A percentile compares a stretch with the other conserved stretches of the same genome.
Conservation (phyloP, 73 alveolate species). For the Paramecium octaurelia region DNA sequence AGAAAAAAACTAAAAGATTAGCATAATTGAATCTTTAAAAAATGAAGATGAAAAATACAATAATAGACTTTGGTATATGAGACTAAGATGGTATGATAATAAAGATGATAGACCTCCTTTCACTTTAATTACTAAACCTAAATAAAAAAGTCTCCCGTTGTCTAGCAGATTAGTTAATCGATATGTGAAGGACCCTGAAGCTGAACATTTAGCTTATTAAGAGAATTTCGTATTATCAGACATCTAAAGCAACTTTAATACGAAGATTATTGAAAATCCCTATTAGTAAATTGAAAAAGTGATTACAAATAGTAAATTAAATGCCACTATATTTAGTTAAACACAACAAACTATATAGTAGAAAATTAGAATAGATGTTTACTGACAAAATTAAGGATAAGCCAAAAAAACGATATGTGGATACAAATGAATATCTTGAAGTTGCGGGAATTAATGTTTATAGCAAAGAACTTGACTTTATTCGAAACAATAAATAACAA, state of each 20-base stretch:
- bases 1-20: background rate
- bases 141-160: background rate
- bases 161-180: background rate
- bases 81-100: conserved; percentile 37
- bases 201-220: background rate
- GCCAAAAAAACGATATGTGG: background rate
- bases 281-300: conserved; percentile 10
- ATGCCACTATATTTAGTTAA: background rate
- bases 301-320: background rate
- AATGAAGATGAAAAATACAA: conserved; percentile 23
- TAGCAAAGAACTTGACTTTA: background rate
- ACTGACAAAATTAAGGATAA: background rate
- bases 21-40: background rate
- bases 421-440: background rate
- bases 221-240: background rate
- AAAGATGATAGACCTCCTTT: conserved; percentile 26
- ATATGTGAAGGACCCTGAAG: background rate
- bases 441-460: background rate
- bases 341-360: background rate
- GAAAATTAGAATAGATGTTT: background rate
- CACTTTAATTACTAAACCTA: background rate
- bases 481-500: background rate
- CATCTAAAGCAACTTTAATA: background rate
- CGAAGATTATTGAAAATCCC: conserved; percentile 28
- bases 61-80: conserved; percentile 35